Conservation (phyloP, 2,329 filamentous ascomycete species). For the Hymenoscyphus albidus region DNA sequence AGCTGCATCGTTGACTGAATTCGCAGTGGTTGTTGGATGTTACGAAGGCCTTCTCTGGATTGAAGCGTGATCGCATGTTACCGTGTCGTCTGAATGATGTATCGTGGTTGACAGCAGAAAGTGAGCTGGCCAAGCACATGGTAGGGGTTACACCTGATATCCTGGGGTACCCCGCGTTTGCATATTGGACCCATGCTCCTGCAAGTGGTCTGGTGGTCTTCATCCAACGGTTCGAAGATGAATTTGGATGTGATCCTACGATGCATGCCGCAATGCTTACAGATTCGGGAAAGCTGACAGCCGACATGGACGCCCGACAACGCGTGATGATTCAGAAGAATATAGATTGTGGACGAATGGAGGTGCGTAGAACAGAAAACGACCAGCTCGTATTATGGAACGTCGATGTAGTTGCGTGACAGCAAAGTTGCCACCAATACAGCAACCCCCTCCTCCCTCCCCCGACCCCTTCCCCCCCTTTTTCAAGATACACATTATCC, state of each 20-base stretch:
- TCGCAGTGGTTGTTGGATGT: background rate
- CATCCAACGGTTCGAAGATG: background rate
- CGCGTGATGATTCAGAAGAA: background rate
- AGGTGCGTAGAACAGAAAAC: background rate
- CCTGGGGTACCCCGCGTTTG: conserved; percentile 7
- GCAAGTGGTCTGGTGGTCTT: background rate
- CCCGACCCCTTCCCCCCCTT: too few species aligned
- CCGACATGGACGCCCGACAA: background rate
- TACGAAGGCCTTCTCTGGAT: background rate
- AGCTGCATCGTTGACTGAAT: background rate
- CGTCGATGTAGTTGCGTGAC: too few species aligned
- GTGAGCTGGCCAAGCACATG: background rate
- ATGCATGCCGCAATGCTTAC: background rate
- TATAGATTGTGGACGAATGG: background rate
- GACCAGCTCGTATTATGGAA: background rate
- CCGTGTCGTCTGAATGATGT: background rate
- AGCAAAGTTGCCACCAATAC: too few species aligned
- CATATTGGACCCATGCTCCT: background rate
- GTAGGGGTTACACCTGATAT: background rate
- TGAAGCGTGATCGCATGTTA: background rate
- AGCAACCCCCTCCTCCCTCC: too few species aligned
- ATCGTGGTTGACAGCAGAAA: background rate
- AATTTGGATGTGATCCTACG: background rate
- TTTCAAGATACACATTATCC: too few species aligned
- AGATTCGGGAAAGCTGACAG: background rate